Evolutionary conservation across 495 filamentous ascomycete genomes (phyloP), one percentile per base, ranked within the genome.

Genomic region (Xylaria intraflava): DNA sequence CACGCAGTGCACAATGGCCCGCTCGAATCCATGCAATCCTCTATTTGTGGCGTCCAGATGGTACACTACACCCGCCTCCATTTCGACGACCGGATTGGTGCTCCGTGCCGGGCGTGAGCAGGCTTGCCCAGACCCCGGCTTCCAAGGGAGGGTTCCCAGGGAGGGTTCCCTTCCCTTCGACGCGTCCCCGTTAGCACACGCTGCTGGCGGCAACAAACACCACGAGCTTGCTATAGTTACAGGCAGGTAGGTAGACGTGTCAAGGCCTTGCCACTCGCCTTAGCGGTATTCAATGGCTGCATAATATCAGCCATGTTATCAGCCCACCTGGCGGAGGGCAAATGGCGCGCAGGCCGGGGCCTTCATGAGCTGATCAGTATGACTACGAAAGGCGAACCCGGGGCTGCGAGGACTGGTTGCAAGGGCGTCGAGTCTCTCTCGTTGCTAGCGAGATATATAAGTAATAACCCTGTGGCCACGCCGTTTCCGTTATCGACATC

Each of bases 1-100:
- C n/a, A n/a, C n/a, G n/a, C n/a, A n/a, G n/a, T n/a, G n/a, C n/a
- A n/a, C 16, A 16, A 50, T 41, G 36, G 24, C 35, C 10, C 22
- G 24, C 24, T 36, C 12, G 46, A 40, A 39, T 22, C 47, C 30
- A 20, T 24, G 3, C 24, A 27, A 26, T 7, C 27, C 23, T 38
- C 46, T 33, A 49, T 49, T 30, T 42, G 16, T 51, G 49, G 36
- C 38, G 38, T 42, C 30, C 26, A 23, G n/a, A n/a, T n/a, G n/a
- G n/a, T n/a, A n/a, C n/a, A n/a, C n/a, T n/a, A n/a, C n/a, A n/a
- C n/a, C n/a, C n/a, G n/a, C n/a, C n/a, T n/a, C n/a, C n/a, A n/a
- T n/a, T n/a, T n/a, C n/a, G n/a, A n/a, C n/a, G n/a, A 31, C 10
- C 26, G 49, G 49, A 51, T 51, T 51, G 49, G 49, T 51, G 49